phyloP scores from a whole-genome alignment of 2,329 filamentous ascomycete species.

The Cryoendolithus antarcticus region DNA sequence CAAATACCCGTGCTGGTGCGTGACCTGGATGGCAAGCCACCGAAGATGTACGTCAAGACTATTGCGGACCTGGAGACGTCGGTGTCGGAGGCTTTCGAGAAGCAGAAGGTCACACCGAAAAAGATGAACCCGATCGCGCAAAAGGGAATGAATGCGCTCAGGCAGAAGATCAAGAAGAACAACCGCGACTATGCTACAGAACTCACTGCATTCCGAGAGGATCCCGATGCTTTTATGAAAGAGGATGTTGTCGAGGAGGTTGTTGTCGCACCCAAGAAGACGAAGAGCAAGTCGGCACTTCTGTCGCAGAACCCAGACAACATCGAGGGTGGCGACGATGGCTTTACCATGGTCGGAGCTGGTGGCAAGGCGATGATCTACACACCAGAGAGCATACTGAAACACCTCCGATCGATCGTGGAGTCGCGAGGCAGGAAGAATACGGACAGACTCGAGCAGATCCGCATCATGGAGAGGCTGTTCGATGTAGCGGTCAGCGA shows the following conservation, averaged over 20 bases:
- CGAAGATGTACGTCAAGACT: constrained; percentile 85
- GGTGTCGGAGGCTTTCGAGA: constrained; percentile 85
- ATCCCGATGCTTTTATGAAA: constrained; percentile 81
- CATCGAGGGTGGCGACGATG: constrained; percentile 58
- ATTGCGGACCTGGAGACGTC: constrained; percentile 88
- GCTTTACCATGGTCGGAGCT: constrained; percentile 78
- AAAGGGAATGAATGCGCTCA: constrained; percentile 88
- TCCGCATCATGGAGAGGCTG: constrained; percentile 94
- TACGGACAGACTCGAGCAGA: constrained; percentile 88
- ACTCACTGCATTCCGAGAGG: constrained; percentile 72
- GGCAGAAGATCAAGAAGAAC: constrained; percentile 98
- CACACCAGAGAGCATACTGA: constrained; percentile 95
- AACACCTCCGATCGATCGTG: constrained; percentile 84
- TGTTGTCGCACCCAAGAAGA: constrained; percentile 37
- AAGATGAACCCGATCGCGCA: constrained; percentile 98
- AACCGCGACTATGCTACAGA: constrained; percentile 87
- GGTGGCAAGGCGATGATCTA: constrained; percentile 82
- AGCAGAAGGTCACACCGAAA: constrained; percentile 91
- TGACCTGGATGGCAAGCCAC: constrained; percentile 58
- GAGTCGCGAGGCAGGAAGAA: constrained; percentile 98
- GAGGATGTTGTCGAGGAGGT: constrained; percentile 65
- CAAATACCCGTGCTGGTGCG: constrained; percentile 33
- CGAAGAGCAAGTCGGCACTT: constrained; percentile 31
- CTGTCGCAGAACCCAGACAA: constrained; percentile 40
- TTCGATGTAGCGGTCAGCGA: constrained; percentile 77